These are phyloP conservation scores for Excoecaria agallocha DNA, from an alignment of 345 rosid species.

Conservation along the genomic window DNA sequence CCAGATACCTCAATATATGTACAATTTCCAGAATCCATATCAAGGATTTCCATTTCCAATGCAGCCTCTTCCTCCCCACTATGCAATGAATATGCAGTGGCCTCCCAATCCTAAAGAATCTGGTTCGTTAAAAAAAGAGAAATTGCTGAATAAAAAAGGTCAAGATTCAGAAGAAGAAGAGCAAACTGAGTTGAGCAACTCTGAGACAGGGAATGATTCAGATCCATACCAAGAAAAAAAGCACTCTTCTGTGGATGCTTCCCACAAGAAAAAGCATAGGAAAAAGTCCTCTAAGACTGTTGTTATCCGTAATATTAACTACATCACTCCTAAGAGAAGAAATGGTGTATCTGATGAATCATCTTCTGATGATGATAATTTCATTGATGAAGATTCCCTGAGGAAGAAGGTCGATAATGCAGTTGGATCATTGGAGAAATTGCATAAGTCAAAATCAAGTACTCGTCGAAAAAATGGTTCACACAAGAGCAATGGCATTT, in stretches of 20 bases:
- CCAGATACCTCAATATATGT: conserved; percentile 68
- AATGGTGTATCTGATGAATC: conserved; percentile 41
- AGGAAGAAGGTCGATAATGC: conserved; percentile 55
- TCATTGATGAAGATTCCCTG: conserved; percentile 47
- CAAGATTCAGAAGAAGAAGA: conserved; percentile 44
- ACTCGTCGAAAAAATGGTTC: conserved; percentile 29
- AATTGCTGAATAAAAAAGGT: conserved; percentile 40
- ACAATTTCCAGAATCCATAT: conserved; percentile 52
- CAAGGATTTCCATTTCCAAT: conserved; percentile 73
- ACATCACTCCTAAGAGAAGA: conserved; percentile 75
- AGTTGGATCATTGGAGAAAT: conserved; percentile 47
- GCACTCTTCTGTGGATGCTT: conserved; percentile 37
- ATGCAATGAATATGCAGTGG: conserved; percentile 52
- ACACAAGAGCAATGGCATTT: conserved; percentile 21
- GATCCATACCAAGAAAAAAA: conserved; percentile 47
- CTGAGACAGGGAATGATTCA: conserved; percentile 51
- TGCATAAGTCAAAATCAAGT: conserved; percentile 31
- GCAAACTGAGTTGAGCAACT: conserved; percentile 47
- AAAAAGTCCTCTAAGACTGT: conserved; percentile 67
- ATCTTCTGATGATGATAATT: conserved; percentile 45
- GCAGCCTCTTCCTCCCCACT: conserved; percentile 47
- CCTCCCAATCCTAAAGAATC: conserved; percentile 28
- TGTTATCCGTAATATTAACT: conserved; percentile 81
- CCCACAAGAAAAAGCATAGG: conserved; percentile 44
- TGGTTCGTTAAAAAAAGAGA: conserved; percentile 33